These are phyloP conservation scores for Sesbania bispinosa DNA, from an alignment of 306 rosid genomes.

Conservation along the genomic window DNA sequence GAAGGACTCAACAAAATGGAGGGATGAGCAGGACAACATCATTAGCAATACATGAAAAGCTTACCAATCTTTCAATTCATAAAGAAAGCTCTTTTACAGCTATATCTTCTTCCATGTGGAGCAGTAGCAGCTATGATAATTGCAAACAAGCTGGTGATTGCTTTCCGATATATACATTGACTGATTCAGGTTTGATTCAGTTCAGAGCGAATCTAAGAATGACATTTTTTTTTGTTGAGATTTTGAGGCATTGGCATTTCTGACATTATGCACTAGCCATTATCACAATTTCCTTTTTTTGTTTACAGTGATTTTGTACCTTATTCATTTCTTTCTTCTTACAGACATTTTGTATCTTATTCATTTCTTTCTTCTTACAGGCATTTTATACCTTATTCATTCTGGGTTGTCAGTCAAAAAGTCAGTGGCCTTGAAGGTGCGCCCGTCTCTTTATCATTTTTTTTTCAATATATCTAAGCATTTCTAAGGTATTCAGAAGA, in stretches of 20 bases:
- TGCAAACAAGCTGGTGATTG: slow-evolving; percentile 39
- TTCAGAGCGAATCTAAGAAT: slow-evolving; percentile 16
- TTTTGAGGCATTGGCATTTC: slow-evolving; percentile 23
- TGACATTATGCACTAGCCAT: neutral
- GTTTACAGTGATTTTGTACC: neutral
- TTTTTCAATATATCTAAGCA: neutral
- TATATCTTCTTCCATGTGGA: slow-evolving; percentile 38
- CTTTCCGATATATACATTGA: slow-evolving; percentile 58
- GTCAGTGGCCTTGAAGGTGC: slow-evolving; percentile 61
- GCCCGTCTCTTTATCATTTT: slow-evolving; percentile 7
- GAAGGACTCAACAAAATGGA: slow-evolving; percentile 42
- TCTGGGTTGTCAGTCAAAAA: slow-evolving; percentile 54
- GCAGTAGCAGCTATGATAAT: slow-evolving; percentile 9
- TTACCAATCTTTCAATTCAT: slow-evolving; percentile 53
- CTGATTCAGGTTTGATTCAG: slow-evolving; percentile 63
- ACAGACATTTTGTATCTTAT: neutral
- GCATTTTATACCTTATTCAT: slow-evolving; percentile 52
- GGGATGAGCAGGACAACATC: slow-evolving; percentile 34
- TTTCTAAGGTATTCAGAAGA: slow-evolving; percentile 4
- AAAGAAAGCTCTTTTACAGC: slow-evolving; percentile 60
- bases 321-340: slow-evolving; percentile 21
- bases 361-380: slow-evolving; percentile 37
- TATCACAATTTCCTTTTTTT: slow-evolving; percentile 2
- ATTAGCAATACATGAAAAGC: slow-evolving; percentile 48
- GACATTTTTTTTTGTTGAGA: neutral